Evolutionary conservation across 805 yeast species (phyloP).

Genomic region (Ogataea sp.): DNA sequence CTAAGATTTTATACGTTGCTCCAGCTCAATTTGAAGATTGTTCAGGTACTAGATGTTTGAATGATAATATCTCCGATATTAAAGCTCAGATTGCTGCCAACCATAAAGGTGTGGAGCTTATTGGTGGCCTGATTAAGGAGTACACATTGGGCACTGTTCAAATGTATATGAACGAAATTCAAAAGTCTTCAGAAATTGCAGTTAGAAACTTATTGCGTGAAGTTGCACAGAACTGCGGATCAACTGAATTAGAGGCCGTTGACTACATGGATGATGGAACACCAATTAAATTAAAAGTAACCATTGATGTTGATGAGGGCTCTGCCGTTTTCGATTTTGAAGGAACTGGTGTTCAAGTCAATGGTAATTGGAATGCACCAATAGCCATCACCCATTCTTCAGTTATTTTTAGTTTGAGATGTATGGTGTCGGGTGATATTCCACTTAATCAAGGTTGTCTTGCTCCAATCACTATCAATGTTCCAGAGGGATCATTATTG

Average conservation of each 20-base stretch:
- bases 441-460: slow-evolving; percentile 51
- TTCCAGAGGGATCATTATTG: slow-evolving; percentile 22
- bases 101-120: slow-evolving; percentile 9
- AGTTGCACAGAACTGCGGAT: slow-evolving; percentile 21
- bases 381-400: slow-evolving; percentile 44
- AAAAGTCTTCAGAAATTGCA: slow-evolving; percentile 32
- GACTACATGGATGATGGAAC: slow-evolving; percentile 51
- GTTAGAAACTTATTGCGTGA: slow-evolving; percentile 28
- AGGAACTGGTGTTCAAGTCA: slow-evolving; percentile 35
- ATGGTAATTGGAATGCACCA: slow-evolving; percentile 46
- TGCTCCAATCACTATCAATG: slow-evolving; percentile 30
- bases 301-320: slow-evolving; percentile 32
- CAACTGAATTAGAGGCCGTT: slow-evolving; percentile 24
- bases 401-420: slow-evolving; percentile 40
- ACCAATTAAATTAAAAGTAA: slow-evolving; percentile 29
- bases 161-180: slow-evolving; percentile 32
- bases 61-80: slow-evolving; percentile 40
- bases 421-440: slow-evolving; percentile 34
- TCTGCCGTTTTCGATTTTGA: slow-evolving; percentile 27
- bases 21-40: slow-evolving; percentile 42
- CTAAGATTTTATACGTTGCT: slow-evolving; percentile 33
- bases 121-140: slow-evolving; percentile 28
- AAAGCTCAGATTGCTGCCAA: slow-evolving; percentile 27
- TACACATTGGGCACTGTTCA: slow-evolving; percentile 28
- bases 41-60: slow-evolving; percentile 41